Evolutionary conservation across 1,284 basidiomycete species (phyloP), one percentile per base, ranked within the genome.

Genomic region (Megacollybia platyphylla): DNA sequence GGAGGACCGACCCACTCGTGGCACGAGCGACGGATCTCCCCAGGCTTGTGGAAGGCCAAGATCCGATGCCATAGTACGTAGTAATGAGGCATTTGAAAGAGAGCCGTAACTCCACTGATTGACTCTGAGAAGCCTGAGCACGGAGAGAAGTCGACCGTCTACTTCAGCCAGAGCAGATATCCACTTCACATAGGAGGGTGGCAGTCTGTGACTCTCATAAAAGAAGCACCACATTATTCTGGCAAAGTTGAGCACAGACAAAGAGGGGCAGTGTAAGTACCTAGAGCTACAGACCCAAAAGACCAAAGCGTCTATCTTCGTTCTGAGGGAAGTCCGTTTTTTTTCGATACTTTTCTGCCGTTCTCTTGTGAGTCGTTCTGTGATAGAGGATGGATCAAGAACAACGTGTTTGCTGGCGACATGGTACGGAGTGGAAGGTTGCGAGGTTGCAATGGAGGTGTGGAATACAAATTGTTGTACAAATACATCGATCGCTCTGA

Each of bases 221-320:
- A 84, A 79, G 57, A 81, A 87, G 53, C 82, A 86, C 83, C 82
- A 87, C 82, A 87, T 86, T 42, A 87, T 85, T 52, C 84, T 85
- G 49, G 39, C 36, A 36, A 39, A 26, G 28, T 40, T 18, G n/a
- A 39, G 30, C 24, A 37, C 10, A 47, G 7, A 10, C 39, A 24
- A 38, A 9, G 45, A 30, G 8, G 13, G 30, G 28, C 15, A 32
- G n/a, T 18, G 35, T 40, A 58, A 67, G 17, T 44, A 84, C 83
- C 83, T 76, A 32, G 81, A 76, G 49, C 79, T 82, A 49, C 75
- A 76, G 7, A 70, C 70, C 81, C 81, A 87, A 51, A 87, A 87
- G 5, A 80, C 59, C 13, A 84, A 51, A 1, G 77, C 76, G 52
- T 87, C 84, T 15, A 84, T 53, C 36, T 64, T 66, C 0, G 67